Evolutionary conservation across 129 eudicot species (phyloP).

Genomic region (Flaveria sonorensis): DNA sequence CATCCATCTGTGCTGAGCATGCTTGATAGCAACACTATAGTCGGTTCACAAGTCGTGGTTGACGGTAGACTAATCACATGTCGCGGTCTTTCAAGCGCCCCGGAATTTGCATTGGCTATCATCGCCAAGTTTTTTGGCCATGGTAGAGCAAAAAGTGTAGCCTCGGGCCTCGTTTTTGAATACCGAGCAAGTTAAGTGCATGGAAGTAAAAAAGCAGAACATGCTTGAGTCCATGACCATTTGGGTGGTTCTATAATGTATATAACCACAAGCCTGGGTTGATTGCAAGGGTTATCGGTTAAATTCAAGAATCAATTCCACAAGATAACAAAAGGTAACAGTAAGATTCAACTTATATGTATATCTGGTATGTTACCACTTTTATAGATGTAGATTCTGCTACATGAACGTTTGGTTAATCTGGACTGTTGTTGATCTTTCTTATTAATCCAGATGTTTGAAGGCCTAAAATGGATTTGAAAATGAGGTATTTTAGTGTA

Average conservation of each 20-base stretch:
- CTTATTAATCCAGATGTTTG: too few species aligned
- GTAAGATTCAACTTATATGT: constrained; percentile 7
- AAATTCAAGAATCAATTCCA: constrained; percentile 14
- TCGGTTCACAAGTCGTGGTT: constrained; percentile 59
- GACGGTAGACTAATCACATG: constrained; percentile 83
- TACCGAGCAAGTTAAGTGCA: constrained; percentile 51
- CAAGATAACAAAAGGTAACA: constrained; percentile 12
- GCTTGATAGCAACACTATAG: constrained; percentile 30
- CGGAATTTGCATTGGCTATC: constrained; percentile 71
- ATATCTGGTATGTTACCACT: constrained; percentile 27
- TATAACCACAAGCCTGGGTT: constrained; percentile 22
- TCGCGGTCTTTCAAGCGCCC: constrained; percentile 60
- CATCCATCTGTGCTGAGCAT: constrained; percentile 54
- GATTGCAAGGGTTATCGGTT: constrained; percentile 24
- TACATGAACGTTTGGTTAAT: too few species aligned
- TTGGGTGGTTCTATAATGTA: constrained; percentile 13
- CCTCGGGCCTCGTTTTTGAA: constrained; percentile 85
- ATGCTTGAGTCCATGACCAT: background rate
- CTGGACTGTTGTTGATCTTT: too few species aligned
- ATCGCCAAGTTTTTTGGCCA: constrained; percentile 87
- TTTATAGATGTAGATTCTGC: background rate
- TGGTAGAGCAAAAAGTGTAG: constrained; percentile 92
- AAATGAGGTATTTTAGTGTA: too few species aligned
- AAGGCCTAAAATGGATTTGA: too few species aligned
- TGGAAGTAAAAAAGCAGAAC: background rate